Conservation (phyloP, 345 rosid species). For the Citrus mangshanensis region DNA sequence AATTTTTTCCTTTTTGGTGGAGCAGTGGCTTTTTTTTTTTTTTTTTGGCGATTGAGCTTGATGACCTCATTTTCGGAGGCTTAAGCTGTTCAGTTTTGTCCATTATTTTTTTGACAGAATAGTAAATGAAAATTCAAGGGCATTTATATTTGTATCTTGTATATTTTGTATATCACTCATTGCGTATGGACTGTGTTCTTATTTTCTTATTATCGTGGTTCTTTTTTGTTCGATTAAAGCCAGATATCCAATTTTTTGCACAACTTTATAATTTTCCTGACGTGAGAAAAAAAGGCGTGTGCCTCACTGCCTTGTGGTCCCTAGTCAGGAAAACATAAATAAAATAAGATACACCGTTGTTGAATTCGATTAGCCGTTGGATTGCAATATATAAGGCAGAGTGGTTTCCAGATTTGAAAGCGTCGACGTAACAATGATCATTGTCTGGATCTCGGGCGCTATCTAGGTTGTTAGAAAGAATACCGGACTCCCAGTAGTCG, state of each 20-base stretch:
- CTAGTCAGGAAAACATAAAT: neutral
- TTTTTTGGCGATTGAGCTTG: conserved; percentile 14
- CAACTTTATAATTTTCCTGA: neutral
- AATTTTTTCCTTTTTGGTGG: neutral
- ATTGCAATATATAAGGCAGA: neutral
- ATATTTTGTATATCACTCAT: conserved; percentile 13
- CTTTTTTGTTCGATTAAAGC: neutral
- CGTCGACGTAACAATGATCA: neutral
- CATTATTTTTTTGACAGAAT: neutral
- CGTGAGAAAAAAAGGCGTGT: neutral
- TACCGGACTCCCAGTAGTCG: too few species aligned
- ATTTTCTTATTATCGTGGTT: neutral
- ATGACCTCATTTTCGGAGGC: conserved; percentile 14
- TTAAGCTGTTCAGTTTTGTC: conserved; percentile 24
- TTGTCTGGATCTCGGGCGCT: too few species aligned
- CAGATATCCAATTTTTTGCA: neutral
- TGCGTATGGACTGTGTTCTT: neutral
- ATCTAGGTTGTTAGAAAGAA: too few species aligned
- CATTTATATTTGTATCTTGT: conserved; percentile 17
- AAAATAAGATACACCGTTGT: too few species aligned
- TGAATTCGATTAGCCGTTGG: neutral
- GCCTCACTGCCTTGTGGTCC: neutral
- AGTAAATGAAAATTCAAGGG: conserved; percentile 12
- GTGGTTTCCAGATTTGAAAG: neutral
- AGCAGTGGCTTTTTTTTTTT: neutral